Evolutionary conservation across 495 filamentous ascomycete genomes (phyloP).

Genomic region (Melanomma pulvis-pyrius): DNA sequence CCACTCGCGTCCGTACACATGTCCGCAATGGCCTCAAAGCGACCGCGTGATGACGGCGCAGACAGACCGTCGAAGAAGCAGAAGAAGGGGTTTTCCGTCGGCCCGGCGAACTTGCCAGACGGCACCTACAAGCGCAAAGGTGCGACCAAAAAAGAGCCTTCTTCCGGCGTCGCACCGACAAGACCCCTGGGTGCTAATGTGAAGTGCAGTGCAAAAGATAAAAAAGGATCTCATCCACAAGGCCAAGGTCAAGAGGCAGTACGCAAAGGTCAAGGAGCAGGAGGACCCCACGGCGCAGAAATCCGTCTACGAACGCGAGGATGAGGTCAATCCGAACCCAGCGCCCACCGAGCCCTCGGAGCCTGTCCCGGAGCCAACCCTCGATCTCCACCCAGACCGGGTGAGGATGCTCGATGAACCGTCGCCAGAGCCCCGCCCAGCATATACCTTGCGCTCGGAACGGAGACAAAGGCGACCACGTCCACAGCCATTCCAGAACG

Average conservation of each 20-base stretch:
- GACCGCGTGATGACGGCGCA: conserved; percentile 47
- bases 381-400: conserved; percentile 72
- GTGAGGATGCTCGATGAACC: conserved; percentile 64
- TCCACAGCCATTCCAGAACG: conserved; percentile 73
- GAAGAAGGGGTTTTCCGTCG: conserved; percentile 74
- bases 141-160: conserved; percentile 40
- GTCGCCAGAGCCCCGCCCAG: conserved; percentile 38
- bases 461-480: conserved; percentile 51
- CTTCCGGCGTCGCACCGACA: background rate
- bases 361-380: conserved; percentile 26
- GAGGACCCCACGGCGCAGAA: conserved; percentile 29
- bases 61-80: conserved; percentile 51
- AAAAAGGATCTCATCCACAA: conserved; percentile 88
- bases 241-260: conserved; percentile 91
- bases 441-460: conserved; percentile 32
- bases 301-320: conserved; percentile 33
- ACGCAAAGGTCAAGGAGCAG: conserved; percentile 78
- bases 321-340: conserved; percentile 9
- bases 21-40: conserved; percentile 64
- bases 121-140: conserved; percentile 90
- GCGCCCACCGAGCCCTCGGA: conserved; percentile 20
- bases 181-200: background rate
- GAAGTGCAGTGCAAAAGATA: conserved; percentile 76
- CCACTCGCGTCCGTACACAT: conserved; percentile 6
- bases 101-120: conserved; percentile 90